Evolutionary conservation across 371 early-diverging fungal species (phyloP), one percentile per base, ranked within the genome.

Genomic region (Mortierella sp.): DNA sequence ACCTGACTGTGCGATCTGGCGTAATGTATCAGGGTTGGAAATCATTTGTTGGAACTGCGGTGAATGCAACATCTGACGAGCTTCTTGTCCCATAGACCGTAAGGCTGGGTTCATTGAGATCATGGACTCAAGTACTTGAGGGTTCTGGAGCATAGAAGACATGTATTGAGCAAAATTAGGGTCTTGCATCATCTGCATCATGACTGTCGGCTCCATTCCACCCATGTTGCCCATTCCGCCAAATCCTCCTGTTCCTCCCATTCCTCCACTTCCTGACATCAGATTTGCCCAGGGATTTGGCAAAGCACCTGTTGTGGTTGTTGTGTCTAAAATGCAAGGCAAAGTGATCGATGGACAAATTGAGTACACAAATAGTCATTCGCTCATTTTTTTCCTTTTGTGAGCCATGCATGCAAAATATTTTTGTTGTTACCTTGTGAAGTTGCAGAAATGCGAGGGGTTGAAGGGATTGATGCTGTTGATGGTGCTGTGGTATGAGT

Each of bases 1-100:
- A 19, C 88, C 87, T 91, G 94, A 89, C 68, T 89, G 86, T 60
- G 94, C 93, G 85, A 94, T 90, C 53, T 84, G 85, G 26, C 93
- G 88, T 77, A 97, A 84, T 54, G 90, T 77, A n/a, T 96, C 90
- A 9, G 97, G 97, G 75, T 96, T 92, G 47, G 93, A 78, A 65
- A 96, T 86, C 91, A 97, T 93, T 31, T 90, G 88, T 82, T 92
- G 87, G 69, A 97, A 94, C 71, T 92, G 90, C 0, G 94, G 94
- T 59, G 92, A 89, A 45, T 85, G 86, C 85, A 94, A 83, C 86
- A 92, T 89, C 64, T 86, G 85, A 53, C 96, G 90, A 75, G 95
- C 88, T 81, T 96, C 90, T 22, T 97, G 96, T 9, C 93, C 95
- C 87, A 95, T 90, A 63, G 83, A 76, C 37, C 93, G 89, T 15